Percentiles rank a stretch among this genome's conserved stretches.
Conservation (phyloP, 129 eudicot genomes). For the Dittrichia graveolens region DNA sequence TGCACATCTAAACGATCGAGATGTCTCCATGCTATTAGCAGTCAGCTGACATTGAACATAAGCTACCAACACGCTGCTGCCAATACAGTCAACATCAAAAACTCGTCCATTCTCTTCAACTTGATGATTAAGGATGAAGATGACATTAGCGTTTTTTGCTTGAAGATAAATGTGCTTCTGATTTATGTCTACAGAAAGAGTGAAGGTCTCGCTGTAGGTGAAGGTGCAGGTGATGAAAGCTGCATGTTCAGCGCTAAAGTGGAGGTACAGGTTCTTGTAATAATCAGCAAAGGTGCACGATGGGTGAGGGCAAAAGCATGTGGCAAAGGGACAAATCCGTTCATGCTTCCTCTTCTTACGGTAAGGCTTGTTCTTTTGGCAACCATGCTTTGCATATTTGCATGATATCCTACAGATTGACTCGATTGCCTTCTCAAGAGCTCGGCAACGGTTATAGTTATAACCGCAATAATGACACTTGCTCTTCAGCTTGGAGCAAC, state of each 20-base stretch:
- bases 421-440: slow-evolving; percentile 62
- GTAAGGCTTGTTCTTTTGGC: slow-evolving; percentile 41
- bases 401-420: slow-evolving; percentile 44
- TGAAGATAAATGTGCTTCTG: slow-evolving; percentile 43
- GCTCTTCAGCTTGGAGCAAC: slow-evolving; percentile 34
- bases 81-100: slow-evolving; percentile 43
- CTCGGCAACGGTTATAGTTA: slow-evolving; percentile 60
- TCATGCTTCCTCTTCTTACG: background rate
- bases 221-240: slow-evolving; percentile 23
- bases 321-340: background rate
- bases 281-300: slow-evolving; percentile 40
- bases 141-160: slow-evolving; percentile 17
- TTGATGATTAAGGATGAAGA: slow-evolving; percentile 42
- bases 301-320: slow-evolving; percentile 42
- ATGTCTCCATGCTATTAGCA: slow-evolving; percentile 12
- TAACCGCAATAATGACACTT: slow-evolving; percentile 49
- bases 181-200: slow-evolving; percentile 20
- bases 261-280: slow-evolving; percentile 33
- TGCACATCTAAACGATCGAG: background rate
- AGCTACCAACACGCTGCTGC: slow-evolving; percentile 26
- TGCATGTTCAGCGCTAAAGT: slow-evolving; percentile 32
- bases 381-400: slow-evolving; percentile 41
- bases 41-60: slow-evolving; percentile 34
- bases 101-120: slow-evolving; percentile 30
- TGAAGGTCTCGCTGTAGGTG: slow-evolving; percentile 16